phyloP scores from a whole-genome alignment of 768 basidiomycete species.

The Galerina marginata region DNA sequence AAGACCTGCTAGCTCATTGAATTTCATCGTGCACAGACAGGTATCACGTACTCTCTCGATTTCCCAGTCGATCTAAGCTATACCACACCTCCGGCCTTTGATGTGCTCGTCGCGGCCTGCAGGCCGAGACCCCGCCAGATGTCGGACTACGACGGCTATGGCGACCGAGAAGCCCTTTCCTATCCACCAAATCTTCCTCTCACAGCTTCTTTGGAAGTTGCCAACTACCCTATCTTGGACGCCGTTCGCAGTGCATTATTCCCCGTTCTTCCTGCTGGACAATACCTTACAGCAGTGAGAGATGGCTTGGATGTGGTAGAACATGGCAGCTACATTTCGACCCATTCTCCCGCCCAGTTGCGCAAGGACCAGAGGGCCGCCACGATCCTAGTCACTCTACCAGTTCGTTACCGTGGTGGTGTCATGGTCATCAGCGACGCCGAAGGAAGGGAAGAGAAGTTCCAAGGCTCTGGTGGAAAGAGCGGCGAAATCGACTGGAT shows the following conservation, averaged over 20 bases:
- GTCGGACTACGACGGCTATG: constrained; percentile 53
- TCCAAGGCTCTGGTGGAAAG: constrained; percentile 65
- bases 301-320: constrained; percentile 75
- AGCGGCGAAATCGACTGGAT: constrained; percentile 78
- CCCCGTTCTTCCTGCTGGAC: constrained; percentile 68
- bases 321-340: constrained; percentile 60
- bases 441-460: constrained; percentile 64
- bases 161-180: constrained; percentile 69
- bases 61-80: constrained; percentile 82
- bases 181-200: constrained; percentile 77
- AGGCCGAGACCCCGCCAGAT: constrained; percentile 68
- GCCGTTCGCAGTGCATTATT: constrained; percentile 76
- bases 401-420: constrained; percentile 77
- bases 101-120: constrained; percentile 78
- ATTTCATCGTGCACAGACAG: constrained; percentile 52
- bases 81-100: constrained; percentile 76
- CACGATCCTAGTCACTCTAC: constrained; percentile 75
- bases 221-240: constrained; percentile 83
- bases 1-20: constrained; percentile 6
- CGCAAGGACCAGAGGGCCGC: constrained; percentile 73
- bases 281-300: constrained; percentile 69
- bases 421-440: constrained; percentile 60
- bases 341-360: constrained; percentile 53
- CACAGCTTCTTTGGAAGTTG: constrained; percentile 77
- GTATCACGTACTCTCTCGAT: constrained; percentile 80